phyloP scores from a whole-genome alignment of 1,284 basidiomycete species.

The Pseudozyma tsukubaensis region DNA sequence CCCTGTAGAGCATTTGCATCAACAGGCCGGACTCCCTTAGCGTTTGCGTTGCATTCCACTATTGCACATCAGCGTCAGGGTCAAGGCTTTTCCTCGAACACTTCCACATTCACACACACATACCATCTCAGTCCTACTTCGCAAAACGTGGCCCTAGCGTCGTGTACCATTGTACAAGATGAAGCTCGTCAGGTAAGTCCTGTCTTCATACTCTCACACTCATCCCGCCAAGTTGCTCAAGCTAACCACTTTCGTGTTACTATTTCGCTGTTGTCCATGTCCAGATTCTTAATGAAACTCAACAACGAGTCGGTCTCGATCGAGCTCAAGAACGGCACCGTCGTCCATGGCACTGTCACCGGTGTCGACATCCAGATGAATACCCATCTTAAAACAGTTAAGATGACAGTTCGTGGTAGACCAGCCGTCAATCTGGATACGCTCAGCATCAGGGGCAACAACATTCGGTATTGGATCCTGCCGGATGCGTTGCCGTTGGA shows the following conservation, averaged over 20 bases:
- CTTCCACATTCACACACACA: background rate
- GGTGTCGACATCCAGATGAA: conserved; percentile 79
- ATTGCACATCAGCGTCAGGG: conserved; percentile 18
- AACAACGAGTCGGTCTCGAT: conserved; percentile 99
- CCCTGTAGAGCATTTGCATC: background rate
- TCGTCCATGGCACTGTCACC: conserved; percentile 96
- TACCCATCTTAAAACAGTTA: conserved; percentile 95
- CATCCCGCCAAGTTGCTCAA: too few relatives aligned
- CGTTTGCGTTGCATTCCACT: background rate
- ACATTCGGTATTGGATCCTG: conserved; percentile 87
- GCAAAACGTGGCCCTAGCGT: background rate
- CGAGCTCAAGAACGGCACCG: conserved; percentile 96
- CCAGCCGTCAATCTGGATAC: conserved; percentile 76
- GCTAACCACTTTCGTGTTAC: too few relatives aligned
- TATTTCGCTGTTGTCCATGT: background rate
- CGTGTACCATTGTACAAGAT: conserved; percentile 35
- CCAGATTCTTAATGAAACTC: conserved; percentile 97
- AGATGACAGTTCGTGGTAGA: conserved; percentile 89
- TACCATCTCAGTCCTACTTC: background rate
- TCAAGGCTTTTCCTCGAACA: conserved; percentile 39
- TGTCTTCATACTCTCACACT: background rate
- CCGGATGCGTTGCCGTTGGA: conserved; percentile 96
- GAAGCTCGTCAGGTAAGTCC: conserved; percentile 67
- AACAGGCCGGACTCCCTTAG: conserved; percentile 45
- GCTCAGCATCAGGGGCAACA: conserved; percentile 69